Evolutionary conservation across 768 basidiomycete genomes (phyloP), one percentile per base, ranked within the genome.

Genomic region (Trametes sanguinea): DNA sequence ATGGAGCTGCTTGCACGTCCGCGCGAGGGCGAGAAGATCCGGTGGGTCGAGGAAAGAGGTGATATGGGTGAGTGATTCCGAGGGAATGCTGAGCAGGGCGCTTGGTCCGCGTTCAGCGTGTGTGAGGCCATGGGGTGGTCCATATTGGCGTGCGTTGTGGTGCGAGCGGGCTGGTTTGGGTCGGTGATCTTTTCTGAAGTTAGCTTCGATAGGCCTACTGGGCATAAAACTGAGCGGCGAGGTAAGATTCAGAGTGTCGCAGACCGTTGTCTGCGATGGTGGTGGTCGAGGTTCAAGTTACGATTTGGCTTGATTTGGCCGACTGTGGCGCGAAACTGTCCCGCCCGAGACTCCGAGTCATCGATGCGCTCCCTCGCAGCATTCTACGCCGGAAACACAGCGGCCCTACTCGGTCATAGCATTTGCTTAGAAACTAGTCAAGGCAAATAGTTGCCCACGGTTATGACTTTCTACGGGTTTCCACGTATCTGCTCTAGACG

Each of bases 61-160:
- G 75, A 93, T 81, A 58, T 89, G 87, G 35, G 85, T 85, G 75
- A 93, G 88, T 32, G 85, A 87, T 68, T 93, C 91, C 50, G 78
- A 70, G 46, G 91, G 90, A 54, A 90, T 68, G 65, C 76, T 76
- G 70, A 86, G 81, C 58, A 85, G 59, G 39, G 62, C 67, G 54
- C 42, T 55, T 50, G 54, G 27, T 47, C 51, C 39, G 53, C 56
- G 35, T 51, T 64, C 29, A 66, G 70, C 66, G 48, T 51, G 69
- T 69, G 59, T 62, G 65, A 66, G 63, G 63, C 62, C 30, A 39
- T 51, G 62, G 51, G 67, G 66, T 70, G 68, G 78, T 83, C 85
- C 87, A 88, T 80, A 69, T 74, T 85, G 80, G 71, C 55, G 62
- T 29, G 43, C 60, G 55, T 61, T 65, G 64, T 72, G 71, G 65